Evolutionary conservation across 768 basidiomycete genomes (phyloP).

Genomic region (Mycena rebaudengoi): DNA sequence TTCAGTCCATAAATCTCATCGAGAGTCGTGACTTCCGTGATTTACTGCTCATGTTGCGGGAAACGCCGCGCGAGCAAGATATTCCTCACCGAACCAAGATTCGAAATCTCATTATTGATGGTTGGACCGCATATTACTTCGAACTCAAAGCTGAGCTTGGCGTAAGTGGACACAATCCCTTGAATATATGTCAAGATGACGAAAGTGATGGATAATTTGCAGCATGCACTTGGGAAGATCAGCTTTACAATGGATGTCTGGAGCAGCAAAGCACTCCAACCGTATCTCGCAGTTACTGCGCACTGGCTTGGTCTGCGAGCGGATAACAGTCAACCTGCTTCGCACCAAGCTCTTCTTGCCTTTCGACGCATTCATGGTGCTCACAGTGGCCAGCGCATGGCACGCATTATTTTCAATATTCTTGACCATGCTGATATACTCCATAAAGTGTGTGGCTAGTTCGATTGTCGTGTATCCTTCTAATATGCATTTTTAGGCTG

Average conservation of each 20-base stretch:
- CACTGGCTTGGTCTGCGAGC: too few relatives aligned
- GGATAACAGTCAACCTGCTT: background rate
- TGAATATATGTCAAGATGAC: background rate
- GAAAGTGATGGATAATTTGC: background rate
- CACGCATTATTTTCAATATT: too few relatives aligned
- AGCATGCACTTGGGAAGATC: background rate
- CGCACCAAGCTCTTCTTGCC: background rate
- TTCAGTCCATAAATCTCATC: background rate
- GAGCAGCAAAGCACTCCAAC: too few relatives aligned
- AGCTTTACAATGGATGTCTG: constrained; percentile 2
- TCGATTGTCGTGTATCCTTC: too few relatives aligned
- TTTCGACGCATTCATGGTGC: background rate
- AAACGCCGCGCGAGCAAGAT: background rate
- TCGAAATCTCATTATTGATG: background rate
- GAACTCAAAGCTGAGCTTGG: background rate
- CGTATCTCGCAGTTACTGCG: too few relatives aligned
- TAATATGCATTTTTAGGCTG: too few relatives aligned
- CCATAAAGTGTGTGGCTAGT: too few relatives aligned
- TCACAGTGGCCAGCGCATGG: too few relatives aligned
- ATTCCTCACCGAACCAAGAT: background rate
- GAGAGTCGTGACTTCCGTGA: background rate
- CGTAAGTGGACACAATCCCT: background rate
- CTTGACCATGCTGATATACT: too few relatives aligned
- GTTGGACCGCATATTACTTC: background rate
- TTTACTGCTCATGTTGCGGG: background rate